Percentiles rank a stretch among this genome's conserved stretches.
These are phyloP conservation scores for Syncephalastrum contaminatum DNA, from an alignment of 371 early-diverging fungal genomes.

Conservation along the genomic window DNA sequence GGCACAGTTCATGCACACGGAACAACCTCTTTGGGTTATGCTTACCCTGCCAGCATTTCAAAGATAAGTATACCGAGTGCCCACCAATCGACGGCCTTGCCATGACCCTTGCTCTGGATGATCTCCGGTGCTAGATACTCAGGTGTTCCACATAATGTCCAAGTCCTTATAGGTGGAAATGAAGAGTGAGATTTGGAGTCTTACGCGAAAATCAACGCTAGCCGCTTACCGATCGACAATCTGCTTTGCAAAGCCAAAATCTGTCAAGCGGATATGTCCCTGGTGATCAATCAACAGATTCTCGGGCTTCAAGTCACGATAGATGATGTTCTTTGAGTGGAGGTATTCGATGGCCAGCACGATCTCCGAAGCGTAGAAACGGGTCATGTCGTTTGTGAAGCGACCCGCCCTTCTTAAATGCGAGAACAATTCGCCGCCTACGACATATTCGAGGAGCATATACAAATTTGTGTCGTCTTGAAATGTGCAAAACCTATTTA, in stretches of 20 bases:
- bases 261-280: constrained; percentile 93
- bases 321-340: constrained; percentile 84
- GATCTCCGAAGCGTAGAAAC: constrained; percentile 69
- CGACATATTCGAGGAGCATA: constrained; percentile 92
- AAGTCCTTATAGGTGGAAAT: constrained; percentile 59
- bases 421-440: constrained; percentile 89
- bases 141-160: constrained; percentile 98
- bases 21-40: neutral
- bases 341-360: constrained; percentile 77
- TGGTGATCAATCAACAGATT: constrained; percentile 79
- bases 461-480: constrained; percentile 82
- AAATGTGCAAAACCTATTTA: constrained; percentile 60
- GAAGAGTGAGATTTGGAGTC: constrained; percentile 19
- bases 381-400: constrained; percentile 83
- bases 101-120: constrained; percentile 96
- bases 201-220: constrained; percentile 1
- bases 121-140: constrained; percentile 99
- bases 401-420: constrained; percentile 80
- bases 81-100: constrained; percentile 98
- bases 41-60: constrained; percentile 90
- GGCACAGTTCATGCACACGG: neutral
- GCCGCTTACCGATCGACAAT: constrained; percentile 35
- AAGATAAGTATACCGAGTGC: constrained; percentile 96
- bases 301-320: constrained; percentile 90
- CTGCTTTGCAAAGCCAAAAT: constrained; percentile 94